Evolutionary conservation across 768 basidiomycete genomes (phyloP).

Genomic region (Hericium erinaceus): DNA sequence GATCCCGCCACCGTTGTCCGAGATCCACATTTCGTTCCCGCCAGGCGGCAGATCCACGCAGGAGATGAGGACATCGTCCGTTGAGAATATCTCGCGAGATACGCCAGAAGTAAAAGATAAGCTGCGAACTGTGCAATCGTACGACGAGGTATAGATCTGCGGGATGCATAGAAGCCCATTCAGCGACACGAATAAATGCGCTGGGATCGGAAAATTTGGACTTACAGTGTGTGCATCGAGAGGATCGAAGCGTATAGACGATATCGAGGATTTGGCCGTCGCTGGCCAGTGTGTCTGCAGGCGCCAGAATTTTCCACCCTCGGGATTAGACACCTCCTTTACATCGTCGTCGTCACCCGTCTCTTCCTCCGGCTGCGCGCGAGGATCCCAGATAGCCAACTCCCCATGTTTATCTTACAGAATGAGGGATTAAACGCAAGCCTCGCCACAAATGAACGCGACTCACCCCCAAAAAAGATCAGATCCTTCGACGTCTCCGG

Average conservation of each 20-base stretch:
- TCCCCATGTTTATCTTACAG: slow-evolving; percentile 69
- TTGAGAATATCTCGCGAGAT: slow-evolving; percentile 60
- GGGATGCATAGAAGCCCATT: not conserved
- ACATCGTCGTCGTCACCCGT: slow-evolving; percentile 56
- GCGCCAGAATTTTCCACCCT: slow-evolving; percentile 73
- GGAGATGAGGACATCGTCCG: slow-evolving; percentile 53
- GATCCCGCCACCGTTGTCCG: slow-evolving; percentile 60
- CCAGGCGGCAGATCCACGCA: slow-evolving; percentile 58
- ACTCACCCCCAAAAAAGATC: slow-evolving; percentile 75
- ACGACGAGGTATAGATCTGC: slow-evolving; percentile 74
- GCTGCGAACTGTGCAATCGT: slow-evolving; percentile 69
- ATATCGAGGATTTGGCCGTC: slow-evolving; percentile 70
- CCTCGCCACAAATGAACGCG: not conserved
- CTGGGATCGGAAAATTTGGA: not conserved
- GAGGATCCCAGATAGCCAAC: slow-evolving; percentile 82
- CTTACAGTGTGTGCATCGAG: slow-evolving; percentile 63
- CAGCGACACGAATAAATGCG: not conserved
- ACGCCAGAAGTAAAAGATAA: slow-evolving; percentile 66
- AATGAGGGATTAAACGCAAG: not conserved
- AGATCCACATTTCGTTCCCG: slow-evolving; percentile 81
- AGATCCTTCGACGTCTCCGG: slow-evolving; percentile 73
- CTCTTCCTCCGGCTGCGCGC: slow-evolving; percentile 55
- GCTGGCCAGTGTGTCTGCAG: slow-evolving; percentile 82
- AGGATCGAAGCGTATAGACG: slow-evolving; percentile 70
- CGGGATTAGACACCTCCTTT: slow-evolving; percentile 28